Percentiles rank a stretch among this genome's conserved stretches.
These are phyloP conservation scores for Carex sylvatica DNA, from an alignment of 202 grass and related monocot species.

Conservation along the genomic window DNA sequence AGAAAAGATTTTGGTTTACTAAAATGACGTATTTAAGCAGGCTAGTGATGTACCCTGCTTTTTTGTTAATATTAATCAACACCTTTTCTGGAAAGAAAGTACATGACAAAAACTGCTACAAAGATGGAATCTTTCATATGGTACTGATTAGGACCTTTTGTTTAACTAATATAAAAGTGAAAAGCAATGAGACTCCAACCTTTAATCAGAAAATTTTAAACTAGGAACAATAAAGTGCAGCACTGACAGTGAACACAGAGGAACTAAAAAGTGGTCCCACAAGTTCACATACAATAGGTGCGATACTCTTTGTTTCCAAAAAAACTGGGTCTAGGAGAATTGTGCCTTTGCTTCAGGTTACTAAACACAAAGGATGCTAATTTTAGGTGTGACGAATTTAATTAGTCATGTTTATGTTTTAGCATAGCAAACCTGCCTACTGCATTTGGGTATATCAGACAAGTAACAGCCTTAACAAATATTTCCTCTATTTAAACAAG, in stretches of 20 bases:
- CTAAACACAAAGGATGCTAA: not conserved
- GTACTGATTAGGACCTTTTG: not conserved
- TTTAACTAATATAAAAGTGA: not conserved
- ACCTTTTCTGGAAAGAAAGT: not conserved
- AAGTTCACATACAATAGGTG: not conserved
- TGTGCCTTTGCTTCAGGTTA: not conserved
- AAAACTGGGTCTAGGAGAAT: not conserved
- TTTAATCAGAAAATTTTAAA: not conserved
- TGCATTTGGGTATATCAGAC: not conserved
- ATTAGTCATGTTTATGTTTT: not conserved
- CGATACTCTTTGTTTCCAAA: not conserved
- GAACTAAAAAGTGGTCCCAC: not conserved
- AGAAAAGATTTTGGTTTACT: not conserved
- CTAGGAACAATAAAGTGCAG: not conserved
- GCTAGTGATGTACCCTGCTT: not conserved
- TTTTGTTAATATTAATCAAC: not conserved
- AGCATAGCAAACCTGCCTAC: not conserved
- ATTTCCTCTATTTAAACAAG: slow-evolving; percentile 17
- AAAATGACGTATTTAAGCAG: not conserved
- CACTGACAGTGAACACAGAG: not conserved
- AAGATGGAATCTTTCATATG: not conserved
- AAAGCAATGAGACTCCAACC: not conserved
- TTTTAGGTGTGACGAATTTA: not conserved
- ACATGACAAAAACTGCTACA: not conserved
- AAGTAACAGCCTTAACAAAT: not conserved